Percentiles rank a stretch among this genome's conserved stretches.
These are phyloP conservation scores for Tricholoma hemisulphureum DNA, from an alignment of 768 basidiomycete species.

Conservation along the genomic window DNA sequence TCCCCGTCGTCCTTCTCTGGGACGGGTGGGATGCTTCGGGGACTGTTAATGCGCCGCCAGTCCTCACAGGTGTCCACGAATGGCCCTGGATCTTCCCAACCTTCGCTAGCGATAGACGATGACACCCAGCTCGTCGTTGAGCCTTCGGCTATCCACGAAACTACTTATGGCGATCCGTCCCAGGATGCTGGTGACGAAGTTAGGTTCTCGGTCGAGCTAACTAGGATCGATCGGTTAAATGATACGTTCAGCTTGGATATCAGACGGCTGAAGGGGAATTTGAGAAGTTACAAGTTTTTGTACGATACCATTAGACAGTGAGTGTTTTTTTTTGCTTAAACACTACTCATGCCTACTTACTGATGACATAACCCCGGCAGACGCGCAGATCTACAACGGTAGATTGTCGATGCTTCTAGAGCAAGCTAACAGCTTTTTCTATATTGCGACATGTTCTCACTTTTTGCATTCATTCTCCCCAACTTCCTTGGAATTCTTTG, in stretches of 20 bases:
- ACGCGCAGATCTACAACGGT: constrained; percentile 45
- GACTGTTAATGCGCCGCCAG: constrained; percentile 86
- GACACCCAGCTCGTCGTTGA: constrained; percentile 38
- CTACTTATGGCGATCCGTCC: constrained; percentile 74
- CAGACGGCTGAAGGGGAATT: constrained; percentile 86
- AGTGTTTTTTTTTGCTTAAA: constrained; percentile 30
- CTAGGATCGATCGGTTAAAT: constrained; percentile 82
- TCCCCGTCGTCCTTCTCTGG: constrained; percentile 68
- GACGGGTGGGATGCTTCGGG: constrained; percentile 79
- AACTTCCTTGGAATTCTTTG: neutral
- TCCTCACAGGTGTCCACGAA: constrained; percentile 72
- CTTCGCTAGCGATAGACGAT: constrained; percentile 50
- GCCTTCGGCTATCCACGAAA: constrained; percentile 42
- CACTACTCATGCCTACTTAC: neutral
- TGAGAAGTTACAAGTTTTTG: constrained; percentile 90
- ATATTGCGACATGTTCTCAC: neutral
- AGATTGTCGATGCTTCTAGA: constrained; percentile 9
- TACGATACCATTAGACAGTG: constrained; percentile 87
- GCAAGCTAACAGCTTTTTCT: neutral
- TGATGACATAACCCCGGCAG: constrained; percentile 25
- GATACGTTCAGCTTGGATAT: constrained; percentile 93
- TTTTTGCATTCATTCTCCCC: neutral
- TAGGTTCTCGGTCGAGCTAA: constrained; percentile 92
- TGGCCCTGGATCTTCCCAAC: constrained; percentile 36
- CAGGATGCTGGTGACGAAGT: constrained; percentile 95